Evolutionary conservation across 768 basidiomycete species (phyloP).

Genomic region (Agaricus subrufescens): DNA sequence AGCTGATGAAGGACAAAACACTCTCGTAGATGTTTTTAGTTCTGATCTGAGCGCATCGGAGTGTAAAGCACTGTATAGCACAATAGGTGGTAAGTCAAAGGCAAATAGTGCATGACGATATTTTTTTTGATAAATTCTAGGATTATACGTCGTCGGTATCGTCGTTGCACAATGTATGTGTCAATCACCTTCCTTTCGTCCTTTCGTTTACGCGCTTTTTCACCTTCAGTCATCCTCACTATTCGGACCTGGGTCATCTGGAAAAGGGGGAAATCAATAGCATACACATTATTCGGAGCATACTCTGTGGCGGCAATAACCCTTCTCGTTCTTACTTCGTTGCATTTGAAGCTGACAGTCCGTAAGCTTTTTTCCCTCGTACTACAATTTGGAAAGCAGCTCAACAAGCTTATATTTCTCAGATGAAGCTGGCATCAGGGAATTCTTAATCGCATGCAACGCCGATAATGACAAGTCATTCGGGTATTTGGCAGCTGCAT

Average conservation of each 20-base stretch:
- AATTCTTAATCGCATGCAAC: background rate
- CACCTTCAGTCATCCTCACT: background rate
- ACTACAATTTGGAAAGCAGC: background rate
- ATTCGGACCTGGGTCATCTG: slow-evolving; percentile 4
- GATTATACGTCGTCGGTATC: background rate
- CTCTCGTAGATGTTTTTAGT: background rate
- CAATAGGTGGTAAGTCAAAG: background rate
- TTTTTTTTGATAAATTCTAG: background rate
- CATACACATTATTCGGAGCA: background rate
- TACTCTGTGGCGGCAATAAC: background rate
- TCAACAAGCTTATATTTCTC: background rate
- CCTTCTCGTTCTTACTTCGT: background rate
- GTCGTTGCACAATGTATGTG: background rate
- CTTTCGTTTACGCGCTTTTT: background rate
- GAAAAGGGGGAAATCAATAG: background rate
- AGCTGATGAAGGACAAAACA: too few relatives aligned
- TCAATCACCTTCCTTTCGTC: background rate
- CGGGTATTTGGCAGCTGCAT: background rate
- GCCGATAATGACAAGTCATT: background rate
- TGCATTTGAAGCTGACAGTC: background rate
- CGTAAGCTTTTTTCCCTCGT: background rate
- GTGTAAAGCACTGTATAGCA: background rate
- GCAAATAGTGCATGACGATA: background rate
- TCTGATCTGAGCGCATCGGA: background rate
- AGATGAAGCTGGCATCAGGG: background rate